Evolutionary conservation across 129 eudicot species (phyloP).

Genomic region (Saussurea involucrata): DNA sequence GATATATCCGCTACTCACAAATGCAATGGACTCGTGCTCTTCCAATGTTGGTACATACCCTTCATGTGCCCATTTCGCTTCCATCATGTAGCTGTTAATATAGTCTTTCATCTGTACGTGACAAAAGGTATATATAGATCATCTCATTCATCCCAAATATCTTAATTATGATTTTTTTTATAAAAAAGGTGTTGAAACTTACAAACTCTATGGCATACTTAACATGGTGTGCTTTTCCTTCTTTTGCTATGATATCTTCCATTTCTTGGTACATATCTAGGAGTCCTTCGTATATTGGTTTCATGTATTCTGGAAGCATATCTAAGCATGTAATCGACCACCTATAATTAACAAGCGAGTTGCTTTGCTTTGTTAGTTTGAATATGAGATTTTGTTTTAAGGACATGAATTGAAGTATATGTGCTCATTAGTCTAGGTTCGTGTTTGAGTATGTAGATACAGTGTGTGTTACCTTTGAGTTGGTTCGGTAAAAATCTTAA

Average conservation of each 20-base stretch:
- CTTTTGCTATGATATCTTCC: conserved; percentile 1
- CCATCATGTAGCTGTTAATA: conserved; percentile 9
- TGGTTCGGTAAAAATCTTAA: conserved; percentile 13
- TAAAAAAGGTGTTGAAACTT: not conserved
- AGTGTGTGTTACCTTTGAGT: not conserved
- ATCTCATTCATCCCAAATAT: not conserved
- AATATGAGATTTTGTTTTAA: not conserved
- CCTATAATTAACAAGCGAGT: conserved; percentile 1
- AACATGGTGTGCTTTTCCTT: conserved; percentile 7
- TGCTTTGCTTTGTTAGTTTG: not conserved
- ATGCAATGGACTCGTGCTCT: conserved; percentile 10
- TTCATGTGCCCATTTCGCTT: conserved; percentile 25
- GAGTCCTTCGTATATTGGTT: conserved; percentile 5
- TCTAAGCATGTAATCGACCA: conserved; percentile 15
- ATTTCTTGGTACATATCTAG: conserved; percentile 13
- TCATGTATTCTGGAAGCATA: conserved; percentile 25
- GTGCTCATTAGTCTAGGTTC: not conserved
- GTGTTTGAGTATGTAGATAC: not conserved
- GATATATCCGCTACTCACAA: not conserved
- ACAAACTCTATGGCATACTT: conserved; percentile 15
- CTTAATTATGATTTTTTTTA: not conserved
- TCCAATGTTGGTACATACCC: conserved; percentile 18
- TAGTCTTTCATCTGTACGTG: not conserved
- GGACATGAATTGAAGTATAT: not conserved
- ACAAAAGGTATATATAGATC: not conserved